phyloP scores from a whole-genome alignment of 2,329 filamentous ascomycete species.

The Fusarium musae region DNA sequence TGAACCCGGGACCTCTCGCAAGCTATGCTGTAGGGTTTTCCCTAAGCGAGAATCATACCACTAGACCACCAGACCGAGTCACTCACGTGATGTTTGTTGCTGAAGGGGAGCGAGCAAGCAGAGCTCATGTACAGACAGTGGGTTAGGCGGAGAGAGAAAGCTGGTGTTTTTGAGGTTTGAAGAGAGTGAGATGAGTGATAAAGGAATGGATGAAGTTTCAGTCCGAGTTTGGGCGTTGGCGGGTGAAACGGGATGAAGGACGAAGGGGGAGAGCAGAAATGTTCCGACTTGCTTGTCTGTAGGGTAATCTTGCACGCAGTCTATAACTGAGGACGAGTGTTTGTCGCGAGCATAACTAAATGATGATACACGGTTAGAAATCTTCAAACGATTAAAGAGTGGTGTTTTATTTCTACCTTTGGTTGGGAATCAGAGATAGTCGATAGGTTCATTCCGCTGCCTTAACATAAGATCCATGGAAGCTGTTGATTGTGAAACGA shows the following conservation, averaged over 20 bases:
- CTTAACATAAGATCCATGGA: too few relatives aligned
- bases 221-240: not conserved
- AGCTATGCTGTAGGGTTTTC: constrained; percentile 53
- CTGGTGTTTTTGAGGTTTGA: not conserved
- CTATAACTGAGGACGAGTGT: not conserved
- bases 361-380: too few relatives aligned
- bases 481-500: too few relatives aligned
- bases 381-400: too few relatives aligned
- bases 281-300: not conserved
- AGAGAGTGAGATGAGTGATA: accelerated
- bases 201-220: accelerated
- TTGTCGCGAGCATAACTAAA: not conserved
- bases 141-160: accelerated
- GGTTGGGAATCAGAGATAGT: too few relatives aligned
- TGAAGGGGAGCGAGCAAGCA: accelerated
- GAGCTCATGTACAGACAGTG: not conserved
- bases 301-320: not conserved
- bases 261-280: not conserved
- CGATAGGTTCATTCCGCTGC: too few relatives aligned
- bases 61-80: constrained; percentile 66
- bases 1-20: constrained; percentile 61
- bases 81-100: constrained; percentile 21
- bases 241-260: not conserved
- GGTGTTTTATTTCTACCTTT: too few relatives aligned
- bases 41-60: constrained; percentile 80